phyloP scores from a whole-genome alignment of 2,329 filamentous ascomycete species.

The Rutstroemia sp. region DNA sequence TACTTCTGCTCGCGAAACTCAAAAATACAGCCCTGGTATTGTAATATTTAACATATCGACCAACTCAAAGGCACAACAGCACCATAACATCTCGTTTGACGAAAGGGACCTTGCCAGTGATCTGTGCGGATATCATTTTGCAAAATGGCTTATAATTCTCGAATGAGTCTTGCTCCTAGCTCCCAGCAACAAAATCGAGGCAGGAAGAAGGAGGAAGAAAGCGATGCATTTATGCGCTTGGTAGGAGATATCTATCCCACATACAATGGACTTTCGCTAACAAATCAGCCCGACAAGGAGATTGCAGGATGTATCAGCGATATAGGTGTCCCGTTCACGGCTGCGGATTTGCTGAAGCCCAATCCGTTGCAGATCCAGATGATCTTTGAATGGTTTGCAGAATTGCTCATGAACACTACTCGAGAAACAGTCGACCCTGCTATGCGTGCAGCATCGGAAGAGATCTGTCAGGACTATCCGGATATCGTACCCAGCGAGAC shows the following conservation, averaged over 20 bases:
- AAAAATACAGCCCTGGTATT: neutral
- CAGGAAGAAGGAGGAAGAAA: slow-evolving; percentile 50
- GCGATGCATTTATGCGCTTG: slow-evolving; percentile 49
- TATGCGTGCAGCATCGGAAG: slow-evolving; percentile 86
- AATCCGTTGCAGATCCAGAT: slow-evolving; percentile 93
- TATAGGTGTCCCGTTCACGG: slow-evolving; percentile 83
- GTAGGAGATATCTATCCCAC: slow-evolving; percentile 30
- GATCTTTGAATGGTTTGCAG: slow-evolving; percentile 96
- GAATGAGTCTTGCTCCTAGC: slow-evolving; percentile 44
- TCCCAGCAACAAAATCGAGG: slow-evolving; percentile 38
- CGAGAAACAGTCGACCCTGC: slow-evolving; percentile 90
- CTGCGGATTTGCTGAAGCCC: slow-evolving; percentile 85
- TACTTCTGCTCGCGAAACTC: slow-evolving; percentile 2
- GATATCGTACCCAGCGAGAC: slow-evolving; percentile 84
- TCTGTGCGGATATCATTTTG: neutral
- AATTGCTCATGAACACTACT: slow-evolving; percentile 87
- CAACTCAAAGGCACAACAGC: neutral
- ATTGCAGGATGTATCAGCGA: slow-evolving; percentile 97
- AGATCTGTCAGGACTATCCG: slow-evolving; percentile 74
- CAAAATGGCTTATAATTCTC: slow-evolving; percentile 42
- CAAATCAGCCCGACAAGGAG: slow-evolving; percentile 52
- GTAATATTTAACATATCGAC: neutral
- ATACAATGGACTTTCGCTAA: slow-evolving; percentile 13
- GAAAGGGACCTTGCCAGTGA: neutral
- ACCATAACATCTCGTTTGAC: neutral